Evolutionary conservation across 1,284 basidiomycete species (phyloP), one percentile per base, ranked within the genome.

Genomic region (Clitocybe nebularis): DNA sequence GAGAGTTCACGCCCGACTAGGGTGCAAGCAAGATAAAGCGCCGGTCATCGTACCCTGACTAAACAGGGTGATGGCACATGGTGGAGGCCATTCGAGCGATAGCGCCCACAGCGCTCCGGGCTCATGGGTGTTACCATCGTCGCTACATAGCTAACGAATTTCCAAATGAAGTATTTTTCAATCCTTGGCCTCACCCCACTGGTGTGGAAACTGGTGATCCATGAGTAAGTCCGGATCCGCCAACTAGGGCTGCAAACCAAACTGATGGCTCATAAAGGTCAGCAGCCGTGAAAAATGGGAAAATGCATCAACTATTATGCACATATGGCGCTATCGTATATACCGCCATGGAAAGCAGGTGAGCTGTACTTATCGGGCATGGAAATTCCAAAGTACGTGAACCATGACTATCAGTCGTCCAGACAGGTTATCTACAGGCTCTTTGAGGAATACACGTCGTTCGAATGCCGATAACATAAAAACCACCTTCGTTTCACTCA

Each of bases 251-350:
- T 34, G 21, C 19, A 45, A 46, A 39, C 36, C 47, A 51, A 51
- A 36, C 41, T 49, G 45, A 51, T 25, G 19, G 19, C 23, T 39
- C 17, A 20, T 25, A 24, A 19, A 36, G 36, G 44, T 48, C 46
- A 48, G 44, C 41, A 39, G 45, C 52, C 52, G 47, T 43, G 35
- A 26, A 46, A 47, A 43, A 43, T 49, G 52, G 49, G 37, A 51
- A 22, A 41, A 43, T 37, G 29, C 32, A 48, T 44, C 36, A 30
- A 29, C 17, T 45, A 39, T 44, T 37, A 40, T 41, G 30, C 42
- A 32, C 40, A 39, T 43, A 36, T 43, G 41, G 41, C 41, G 34
- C 41, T 37, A 29, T 47, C 35, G 36, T 33, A 42, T 46, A 44
- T 44, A 46, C 46, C 45, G 43, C 51, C 46, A 43, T 36, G 36